A percentile compares a stretch with the other conserved stretches of the same genome.
phyloP scores from a whole-genome alignment of 345 rosid genomes.

The Eutrema japonicum region DNA sequence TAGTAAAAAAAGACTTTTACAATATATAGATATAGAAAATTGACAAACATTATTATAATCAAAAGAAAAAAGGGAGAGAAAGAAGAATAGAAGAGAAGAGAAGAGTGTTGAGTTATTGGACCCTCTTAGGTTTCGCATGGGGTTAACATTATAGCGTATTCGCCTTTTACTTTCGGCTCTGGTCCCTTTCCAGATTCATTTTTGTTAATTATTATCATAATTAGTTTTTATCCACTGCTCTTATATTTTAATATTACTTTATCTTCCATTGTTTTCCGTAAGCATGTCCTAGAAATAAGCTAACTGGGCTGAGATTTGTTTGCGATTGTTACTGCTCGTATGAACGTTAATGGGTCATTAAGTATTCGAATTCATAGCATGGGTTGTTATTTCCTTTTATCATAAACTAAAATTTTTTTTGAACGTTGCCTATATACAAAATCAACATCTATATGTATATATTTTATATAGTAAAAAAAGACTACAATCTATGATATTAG shows the following conservation, averaged over 20 bases:
- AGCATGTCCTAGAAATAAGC: slow-evolving; percentile 3
- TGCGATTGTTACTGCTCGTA: slow-evolving; percentile 26
- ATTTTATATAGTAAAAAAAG: neutral
- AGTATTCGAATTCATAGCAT: slow-evolving; percentile 4
- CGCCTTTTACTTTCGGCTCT: slow-evolving; percentile 46
- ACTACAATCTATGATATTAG: neutral
- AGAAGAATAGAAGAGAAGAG: slow-evolving; percentile 21
- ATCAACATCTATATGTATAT: neutral
- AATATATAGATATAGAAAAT: slow-evolving; percentile 2
- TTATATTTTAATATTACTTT: slow-evolving; percentile 23
- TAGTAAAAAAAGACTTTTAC: slow-evolving; percentile 29
- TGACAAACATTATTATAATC: neutral
- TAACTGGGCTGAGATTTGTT: slow-evolving; percentile 13
- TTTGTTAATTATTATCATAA: slow-evolving; percentile 34
- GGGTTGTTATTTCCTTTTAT: slow-evolving; percentile 3
- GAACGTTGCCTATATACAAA: neutral
- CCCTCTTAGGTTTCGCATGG: slow-evolving; percentile 43
- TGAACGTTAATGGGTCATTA: slow-evolving; percentile 22
- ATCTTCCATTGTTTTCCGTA: neutral
- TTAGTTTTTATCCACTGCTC: slow-evolving; percentile 35
- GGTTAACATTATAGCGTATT: slow-evolving; percentile 40
- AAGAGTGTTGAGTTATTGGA: slow-evolving; percentile 45
- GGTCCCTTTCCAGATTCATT: slow-evolving; percentile 41
- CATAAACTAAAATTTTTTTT: neutral
- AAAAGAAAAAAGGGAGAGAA: slow-evolving; percentile 1